A percentile compares a stretch with the other conserved stretches of the same genome.
Evolutionary conservation across 2,329 filamentous ascomycete genomes (phyloP).

Genomic region (Fusarium circinatum): DNA sequence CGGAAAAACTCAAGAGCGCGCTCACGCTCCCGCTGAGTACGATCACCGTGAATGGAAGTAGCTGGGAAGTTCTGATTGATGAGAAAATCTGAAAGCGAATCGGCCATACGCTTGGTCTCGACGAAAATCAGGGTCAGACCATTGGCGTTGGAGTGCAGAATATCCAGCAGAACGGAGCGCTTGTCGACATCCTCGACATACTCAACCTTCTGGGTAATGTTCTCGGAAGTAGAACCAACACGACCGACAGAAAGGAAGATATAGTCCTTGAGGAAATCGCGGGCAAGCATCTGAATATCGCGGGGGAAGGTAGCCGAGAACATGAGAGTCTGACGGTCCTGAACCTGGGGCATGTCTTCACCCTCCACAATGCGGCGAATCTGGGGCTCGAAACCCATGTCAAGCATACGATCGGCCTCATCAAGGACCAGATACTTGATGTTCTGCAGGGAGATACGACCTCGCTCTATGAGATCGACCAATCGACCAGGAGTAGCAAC

Average conservation of each 20-base stretch:
- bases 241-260: slow-evolving; percentile 98
- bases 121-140: slow-evolving; percentile 98
- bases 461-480: slow-evolving; percentile 97
- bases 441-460: slow-evolving; percentile 95
- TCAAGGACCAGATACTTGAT: slow-evolving; percentile 99
- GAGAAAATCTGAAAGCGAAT: slow-evolving; percentile 96
- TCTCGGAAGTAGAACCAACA: slow-evolving; percentile 99
- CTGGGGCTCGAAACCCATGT: slow-evolving; percentile 99
- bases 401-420: slow-evolving; percentile 99
- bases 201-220: slow-evolving; percentile 99
- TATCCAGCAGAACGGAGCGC: slow-evolving; percentile 96
- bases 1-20: slow-evolving; percentile 98
- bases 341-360: slow-evolving; percentile 92
- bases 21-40: slow-evolving; percentile 98
- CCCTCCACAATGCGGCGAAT: slow-evolving; percentile 98
- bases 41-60: slow-evolving; percentile 98
- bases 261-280: slow-evolving; percentile 99
- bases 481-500: slow-evolving; percentile 97
- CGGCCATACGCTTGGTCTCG: slow-evolving; percentile 99
- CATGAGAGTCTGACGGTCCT: slow-evolving; percentile 96
- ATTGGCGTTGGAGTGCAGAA: slow-evolving; percentile 90
- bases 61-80: slow-evolving; percentile 99
- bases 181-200: slow-evolving; percentile 98
- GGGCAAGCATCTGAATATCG: slow-evolving; percentile 98
- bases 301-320: slow-evolving; percentile 99